These are phyloP conservation scores for Sicyos edulis DNA, from an alignment of 306 rosid genomes.

Conservation along the genomic window DNA sequence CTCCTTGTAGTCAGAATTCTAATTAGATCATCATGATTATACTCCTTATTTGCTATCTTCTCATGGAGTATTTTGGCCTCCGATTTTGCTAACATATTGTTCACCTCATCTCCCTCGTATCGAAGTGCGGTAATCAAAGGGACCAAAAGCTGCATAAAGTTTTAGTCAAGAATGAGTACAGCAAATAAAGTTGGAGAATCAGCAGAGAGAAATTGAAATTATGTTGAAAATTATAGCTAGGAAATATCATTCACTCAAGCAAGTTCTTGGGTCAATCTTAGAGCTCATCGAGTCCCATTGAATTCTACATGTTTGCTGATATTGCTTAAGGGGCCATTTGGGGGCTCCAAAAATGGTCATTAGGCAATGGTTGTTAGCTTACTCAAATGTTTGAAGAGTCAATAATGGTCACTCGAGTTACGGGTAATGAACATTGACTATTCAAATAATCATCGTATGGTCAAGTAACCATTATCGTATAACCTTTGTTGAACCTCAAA, in stretches of 20 bases:
- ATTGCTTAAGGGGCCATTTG: background rate
- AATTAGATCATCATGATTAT: constrained; percentile 53
- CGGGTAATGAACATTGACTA: too few relatives aligned
- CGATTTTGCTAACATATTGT: constrained; percentile 48
- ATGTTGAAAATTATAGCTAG: background rate
- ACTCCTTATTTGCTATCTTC: constrained; percentile 53
- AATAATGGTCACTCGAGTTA: too few relatives aligned
- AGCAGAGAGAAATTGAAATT: constrained; percentile 1
- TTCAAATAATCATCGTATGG: too few relatives aligned
- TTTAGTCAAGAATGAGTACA: background rate
- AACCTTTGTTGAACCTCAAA: too few relatives aligned
- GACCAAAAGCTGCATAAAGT: constrained; percentile 58
- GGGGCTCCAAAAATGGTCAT: too few relatives aligned
- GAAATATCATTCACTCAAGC: background rate
- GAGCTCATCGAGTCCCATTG: background rate
- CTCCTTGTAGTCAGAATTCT: constrained; percentile 75
- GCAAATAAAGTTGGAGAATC: background rate
- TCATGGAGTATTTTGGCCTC: constrained; percentile 69
- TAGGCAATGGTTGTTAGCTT: too few relatives aligned
- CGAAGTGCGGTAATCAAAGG: constrained; percentile 61
- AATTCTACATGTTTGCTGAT: background rate
- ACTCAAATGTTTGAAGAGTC: too few relatives aligned
- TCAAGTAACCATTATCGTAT: too few relatives aligned
- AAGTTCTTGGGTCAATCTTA: background rate
- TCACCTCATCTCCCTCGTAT: constrained; percentile 81